Evolutionary conservation across 352 stramenopile species (phyloP), one percentile per base, ranked within the genome.

Genomic region (Phytopythium helicoides): DNA sequence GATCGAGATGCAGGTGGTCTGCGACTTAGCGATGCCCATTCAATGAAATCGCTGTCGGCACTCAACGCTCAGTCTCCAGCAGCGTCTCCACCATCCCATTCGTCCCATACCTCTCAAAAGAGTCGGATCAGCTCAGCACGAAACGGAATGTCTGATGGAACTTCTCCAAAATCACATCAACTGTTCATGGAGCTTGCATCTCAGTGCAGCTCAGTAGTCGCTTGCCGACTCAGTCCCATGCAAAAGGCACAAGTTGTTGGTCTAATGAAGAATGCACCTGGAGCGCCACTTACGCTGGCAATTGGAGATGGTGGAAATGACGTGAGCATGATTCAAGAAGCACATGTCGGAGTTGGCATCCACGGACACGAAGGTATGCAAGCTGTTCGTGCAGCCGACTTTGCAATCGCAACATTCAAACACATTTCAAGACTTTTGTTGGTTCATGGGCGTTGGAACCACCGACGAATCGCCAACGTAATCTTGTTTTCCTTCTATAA

Each of bases 291-390:
- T 12, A 98, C 95, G 0, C 73, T 99, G 6, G 96, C 97, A 6
- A 97, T 99, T 47, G 97, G 97, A 18, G 97, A 99, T 69, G 97
- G 97, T 39, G 97, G 97, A 1, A 99, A 99, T 61, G 97, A 99
- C 63, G 97, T 99, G 21, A 96, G 94, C 51, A 99, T 99, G 97
- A 99, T 99, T 54, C 96, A 99, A 78, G 95, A 98, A 70, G 97
- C 97, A 31, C 93, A 99, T 47, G 92, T 99, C 39, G 97, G 97
- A 25, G 93, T 99, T 47, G 97, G 98, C 3, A 99, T 99, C 54
- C 98, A 96, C 40, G 97, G 98, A 7, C 88, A 99, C 51, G 98
- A 99, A 84, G 97, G 82, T 15, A 94, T 95, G 83, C 86, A 96
- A 57, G 86, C 86, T 3, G 86, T 96, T 1, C 80, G 82, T 3